Evolutionary conservation across 2,329 filamentous ascomycete species (phyloP).

Genomic region (Celoporthe dispersa): DNA sequence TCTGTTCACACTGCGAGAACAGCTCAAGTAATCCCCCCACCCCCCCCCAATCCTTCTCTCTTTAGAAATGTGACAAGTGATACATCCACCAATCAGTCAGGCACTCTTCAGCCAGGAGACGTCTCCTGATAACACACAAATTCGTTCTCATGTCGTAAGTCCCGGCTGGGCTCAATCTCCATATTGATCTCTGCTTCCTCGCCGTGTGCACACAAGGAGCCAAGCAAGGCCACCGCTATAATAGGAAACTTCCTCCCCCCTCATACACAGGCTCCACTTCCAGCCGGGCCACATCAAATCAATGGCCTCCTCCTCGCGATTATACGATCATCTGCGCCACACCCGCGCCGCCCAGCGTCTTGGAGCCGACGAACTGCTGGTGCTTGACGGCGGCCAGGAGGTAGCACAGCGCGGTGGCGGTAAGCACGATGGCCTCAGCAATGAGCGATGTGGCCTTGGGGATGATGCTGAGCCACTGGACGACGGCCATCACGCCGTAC

Average conservation of each 20-base stretch:
- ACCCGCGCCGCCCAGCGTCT: conserved; percentile 91
- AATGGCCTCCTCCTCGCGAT: conserved; percentile 30
- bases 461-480: conserved; percentile 85
- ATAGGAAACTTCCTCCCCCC: not conserved
- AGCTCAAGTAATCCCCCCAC: conserved; percentile 6
- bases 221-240: not conserved
- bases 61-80: not conserved
- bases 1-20: not conserved
- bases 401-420: conserved; percentile 81
- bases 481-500: conserved; percentile 77
- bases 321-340: conserved; percentile 98
- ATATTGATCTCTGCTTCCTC: not conserved
- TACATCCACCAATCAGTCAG: not conserved
- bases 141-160: not conserved
- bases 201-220: not conserved
- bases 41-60: not conserved
- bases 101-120: not conserved
- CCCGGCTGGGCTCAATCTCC: not conserved
- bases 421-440: conserved; percentile 80
- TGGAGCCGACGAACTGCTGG: conserved; percentile 88
- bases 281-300: not conserved
- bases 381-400: conserved; percentile 77
- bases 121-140: not conserved
- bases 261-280: not conserved
- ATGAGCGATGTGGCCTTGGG: conserved; percentile 72